A percentile compares a stretch with the other conserved stretches of the same genome.
phyloP scores from a whole-genome alignment of 2,329 filamentous ascomycete genomes.

The Xylaria sp. region DNA sequence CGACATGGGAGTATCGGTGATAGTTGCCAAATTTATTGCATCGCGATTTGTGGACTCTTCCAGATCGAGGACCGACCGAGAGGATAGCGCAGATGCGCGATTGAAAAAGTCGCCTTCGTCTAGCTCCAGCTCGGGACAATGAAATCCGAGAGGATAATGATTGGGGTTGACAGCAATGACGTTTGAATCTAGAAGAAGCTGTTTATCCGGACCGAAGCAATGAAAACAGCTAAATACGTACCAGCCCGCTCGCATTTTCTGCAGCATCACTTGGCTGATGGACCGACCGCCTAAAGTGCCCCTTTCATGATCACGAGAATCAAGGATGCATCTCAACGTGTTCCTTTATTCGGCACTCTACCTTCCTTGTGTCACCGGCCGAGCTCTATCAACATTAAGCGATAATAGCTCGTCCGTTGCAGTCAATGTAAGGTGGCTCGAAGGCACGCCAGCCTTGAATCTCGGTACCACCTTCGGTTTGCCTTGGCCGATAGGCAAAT shows the following conservation, averaged over 20 bases:
- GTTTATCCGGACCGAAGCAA: slow-evolving; percentile 7
- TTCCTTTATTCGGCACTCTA: slow-evolving; percentile 5
- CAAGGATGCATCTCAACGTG: slow-evolving; percentile 28
- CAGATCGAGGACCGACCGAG: background rate
- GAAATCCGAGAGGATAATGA: slow-evolving; percentile 19
- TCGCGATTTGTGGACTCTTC: slow-evolving; percentile 26
- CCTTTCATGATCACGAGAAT: background rate
- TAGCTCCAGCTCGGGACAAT: slow-evolving; percentile 25
- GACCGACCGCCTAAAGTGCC: background rate
- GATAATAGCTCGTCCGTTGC: slow-evolving; percentile 33
- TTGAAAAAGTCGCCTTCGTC: slow-evolving; percentile 8
- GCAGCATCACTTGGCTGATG: background rate
- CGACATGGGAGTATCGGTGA: background rate
- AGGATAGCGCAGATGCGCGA: slow-evolving; percentile 13
- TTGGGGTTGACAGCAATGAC: slow-evolving; percentile 11
- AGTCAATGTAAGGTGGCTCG: slow-evolving; percentile 54
- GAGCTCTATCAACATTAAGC: background rate
- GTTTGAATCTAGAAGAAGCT: background rate
- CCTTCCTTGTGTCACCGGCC: slow-evolving; percentile 13
- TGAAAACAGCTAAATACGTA: slow-evolving; percentile 8
- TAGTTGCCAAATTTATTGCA: background rate
- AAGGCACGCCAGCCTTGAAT: slow-evolving; percentile 50
- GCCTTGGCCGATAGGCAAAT: slow-evolving; percentile 56
- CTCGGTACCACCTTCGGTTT: slow-evolving; percentile 57
- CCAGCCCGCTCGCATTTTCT: background rate